Percentiles rank a stretch among this genome's conserved stretches.
phyloP scores from a whole-genome alignment of 805 yeast species.

The Lipomyces yamadae region DNA sequence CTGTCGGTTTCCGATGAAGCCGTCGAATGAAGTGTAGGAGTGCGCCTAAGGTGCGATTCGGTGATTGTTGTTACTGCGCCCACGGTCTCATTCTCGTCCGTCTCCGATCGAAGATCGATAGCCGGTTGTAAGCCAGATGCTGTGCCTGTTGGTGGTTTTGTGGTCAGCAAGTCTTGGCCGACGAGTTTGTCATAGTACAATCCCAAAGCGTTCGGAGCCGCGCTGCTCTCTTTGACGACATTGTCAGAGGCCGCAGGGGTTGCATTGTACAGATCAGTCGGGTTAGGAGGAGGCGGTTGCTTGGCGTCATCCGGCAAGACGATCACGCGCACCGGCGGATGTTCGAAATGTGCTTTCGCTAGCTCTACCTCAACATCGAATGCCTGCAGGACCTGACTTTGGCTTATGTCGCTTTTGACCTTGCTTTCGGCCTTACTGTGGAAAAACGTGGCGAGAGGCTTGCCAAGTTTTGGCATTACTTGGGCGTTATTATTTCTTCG shows the following conservation, averaged over 20 bases:
- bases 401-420: neutral
- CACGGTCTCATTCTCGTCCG: neutral
- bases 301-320: neutral
- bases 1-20: neutral
- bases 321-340: constrained; percentile 12
- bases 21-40: neutral
- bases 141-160: neutral
- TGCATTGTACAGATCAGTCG: neutral
- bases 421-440: neutral
- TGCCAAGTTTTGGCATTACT: neutral
- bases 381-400: constrained; percentile 10
- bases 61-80: neutral
- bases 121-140: neutral
- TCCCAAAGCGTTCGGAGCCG: neutral
- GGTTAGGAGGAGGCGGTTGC: neutral
- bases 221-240: no score
- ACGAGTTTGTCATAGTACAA: neutral
- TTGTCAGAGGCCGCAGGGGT: neutral
- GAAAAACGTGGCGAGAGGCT: neutral
- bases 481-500: neutral
- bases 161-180: neutral
- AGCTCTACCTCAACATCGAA: constrained; percentile 24
- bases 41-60: neutral
- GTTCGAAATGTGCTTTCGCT: constrained; percentile 15
- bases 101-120: neutral